Evolutionary conservation across 1,284 basidiomycete genomes (phyloP), one percentile per base, ranked within the genome.

Genomic region (Austroboletus novae-zelandiae): DNA sequence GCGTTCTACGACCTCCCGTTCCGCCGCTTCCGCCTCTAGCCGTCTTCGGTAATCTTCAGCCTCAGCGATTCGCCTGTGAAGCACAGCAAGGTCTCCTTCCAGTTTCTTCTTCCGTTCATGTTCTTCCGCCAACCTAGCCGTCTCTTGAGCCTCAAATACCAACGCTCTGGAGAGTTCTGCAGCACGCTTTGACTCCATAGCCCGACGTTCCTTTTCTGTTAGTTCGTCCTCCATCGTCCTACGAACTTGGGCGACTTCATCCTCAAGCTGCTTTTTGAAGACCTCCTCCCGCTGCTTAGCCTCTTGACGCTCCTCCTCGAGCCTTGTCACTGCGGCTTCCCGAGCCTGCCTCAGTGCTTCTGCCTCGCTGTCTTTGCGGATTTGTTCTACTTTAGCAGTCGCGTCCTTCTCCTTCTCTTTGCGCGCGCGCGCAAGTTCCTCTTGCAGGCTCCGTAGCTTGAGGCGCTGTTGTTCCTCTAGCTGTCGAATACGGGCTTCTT

Each of bases 81-180:
- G 64, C 13, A 56, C 55, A 17, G 57, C 55, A 11, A 67, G 40
- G 34, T 67, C 62, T n/a, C 51, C 53, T 35, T 68, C 67, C 30
- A 56, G 43, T 15, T 52, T 56, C 53, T 57, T 68, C 29, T 64
- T 70, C 29, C 56, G 63, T 17, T 66, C 57, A 41, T 68, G 60
- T 50, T 70, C 64, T 45, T 70, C 64, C 9, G 59, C 61, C 31
- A 60, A 15, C 23, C 65, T 60, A 14, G 62, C 62, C 36, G 52
- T 69, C 46, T 66, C 66, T 44, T 69, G 66, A 13, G 64, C 65
- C 31, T 69, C 66, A 9, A 51, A 43, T 7, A 54, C 59, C 43
- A 66, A 35, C 8, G 56, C 47, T 9, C 53, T 61, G 18, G 66
- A 69, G 37, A 67, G 57, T 23, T 70, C 68, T 30, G 61, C 57